phyloP scores from a whole-genome alignment of 2,329 filamentous ascomycete species.

The Neonectria punicea region DNA sequence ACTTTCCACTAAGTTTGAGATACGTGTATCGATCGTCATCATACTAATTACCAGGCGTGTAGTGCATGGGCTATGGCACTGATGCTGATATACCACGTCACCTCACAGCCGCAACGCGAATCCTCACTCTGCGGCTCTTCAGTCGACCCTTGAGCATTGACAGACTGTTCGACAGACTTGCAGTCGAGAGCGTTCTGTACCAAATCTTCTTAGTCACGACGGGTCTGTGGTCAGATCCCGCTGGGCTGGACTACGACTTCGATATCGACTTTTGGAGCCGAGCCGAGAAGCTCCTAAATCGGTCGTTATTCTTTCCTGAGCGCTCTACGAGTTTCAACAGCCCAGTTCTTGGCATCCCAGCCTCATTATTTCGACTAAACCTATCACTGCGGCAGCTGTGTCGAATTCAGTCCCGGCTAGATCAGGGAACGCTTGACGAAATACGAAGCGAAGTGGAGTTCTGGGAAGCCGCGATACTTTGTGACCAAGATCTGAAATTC shows the following conservation, averaged over 20 bases:
- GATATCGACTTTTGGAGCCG: slow-evolving; percentile 31
- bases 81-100: slow-evolving; percentile 35
- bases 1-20: neutral
- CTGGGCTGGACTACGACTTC: slow-evolving; percentile 15
- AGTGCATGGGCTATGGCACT: slow-evolving; percentile 37
- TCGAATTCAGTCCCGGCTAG: neutral
- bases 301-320: slow-evolving; percentile 22
- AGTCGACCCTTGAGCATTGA: slow-evolving; percentile 15
- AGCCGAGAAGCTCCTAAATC: slow-evolving; percentile 29
- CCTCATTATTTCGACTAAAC: slow-evolving; percentile 28
- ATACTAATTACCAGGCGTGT: neutral
- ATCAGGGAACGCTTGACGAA: neutral
- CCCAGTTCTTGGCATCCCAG: slow-evolving; percentile 37
- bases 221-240: slow-evolving; percentile 35
- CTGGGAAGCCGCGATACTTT: slow-evolving; percentile 28
- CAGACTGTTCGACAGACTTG: slow-evolving; percentile 34
- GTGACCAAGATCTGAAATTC: neutral
- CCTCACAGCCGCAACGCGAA: slow-evolving; percentile 34
- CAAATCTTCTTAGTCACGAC: slow-evolving; percentile 36
- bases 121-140: slow-evolving; percentile 30
- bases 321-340: slow-evolving; percentile 30
- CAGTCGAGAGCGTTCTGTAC: slow-evolving; percentile 39
- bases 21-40: neutral
- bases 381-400: slow-evolving; percentile 27
- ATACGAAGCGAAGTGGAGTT: slow-evolving; percentile 20